Base-by-base conservation (phyloP, 2,329 filamentous ascomycete genomes). In the Hypoxylon sp. region DNA sequence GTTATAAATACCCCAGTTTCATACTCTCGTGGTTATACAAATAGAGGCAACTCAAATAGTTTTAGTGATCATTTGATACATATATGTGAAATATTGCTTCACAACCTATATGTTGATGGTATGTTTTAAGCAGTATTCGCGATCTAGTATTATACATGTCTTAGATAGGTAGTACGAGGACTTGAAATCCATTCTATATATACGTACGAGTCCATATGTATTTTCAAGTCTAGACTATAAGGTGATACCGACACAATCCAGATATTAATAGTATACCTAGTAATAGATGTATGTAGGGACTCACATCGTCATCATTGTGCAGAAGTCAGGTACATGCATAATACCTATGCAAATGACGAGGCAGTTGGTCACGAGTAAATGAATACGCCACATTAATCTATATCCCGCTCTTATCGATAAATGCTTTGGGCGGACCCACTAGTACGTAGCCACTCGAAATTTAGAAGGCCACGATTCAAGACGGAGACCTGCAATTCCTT, bases 381-480 rank as follows among this genome's bases (percentile, higher is more conserved):
- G 49, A 51, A 62, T 40, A 56, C 40, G 40, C 53, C 53, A 59
- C 54, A 61, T 55, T 51, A 7, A 33, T 49, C 22, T 11, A 14
- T 27, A 20, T 27, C 14, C 8, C 30, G 46, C 33, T 13, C 59
- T 71, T 76, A 76, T 75, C 73, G 74, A 76, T 76, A 76, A 62
- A 25, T 61, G 56, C 42, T 46, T 3, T 2, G 46, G 22, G n/a
- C n/a, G 8, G 61, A 65, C 61, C 61, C 61, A 63, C 65, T 31
- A 25, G 59, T 68, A 68, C 68, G 69, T 72, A 73, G 67, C 70
- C 66, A 68, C 53, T 66, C 49, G 64, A 71, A 66, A 64, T 68
- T 64, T 69, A 61, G 74, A 75, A 77, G 73, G 74, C 74, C 75
- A 77, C 75, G 75, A 77, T 76, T 76, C 75, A 76, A 73, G 64